A percentile compares a stretch with the other conserved stretches of the same genome.
phyloP scores from a whole-genome alignment of 345 rosid genomes.

The Sisymbrium altissimum region DNA sequence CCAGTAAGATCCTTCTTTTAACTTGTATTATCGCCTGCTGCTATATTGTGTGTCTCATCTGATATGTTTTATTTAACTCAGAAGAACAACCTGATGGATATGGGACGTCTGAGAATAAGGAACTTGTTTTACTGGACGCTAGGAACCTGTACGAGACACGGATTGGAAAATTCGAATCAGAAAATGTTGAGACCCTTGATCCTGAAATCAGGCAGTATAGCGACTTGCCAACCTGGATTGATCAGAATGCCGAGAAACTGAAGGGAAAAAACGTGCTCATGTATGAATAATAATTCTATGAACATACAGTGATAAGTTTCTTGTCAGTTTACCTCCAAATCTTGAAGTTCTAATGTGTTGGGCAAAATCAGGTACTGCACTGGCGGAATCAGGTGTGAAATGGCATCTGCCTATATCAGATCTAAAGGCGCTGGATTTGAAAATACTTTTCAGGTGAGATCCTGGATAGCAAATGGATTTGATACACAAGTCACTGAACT shows the following conservation, averaged over 20 bases:
- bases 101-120: constrained; percentile 34
- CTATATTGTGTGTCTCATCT: background rate
- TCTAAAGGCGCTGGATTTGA: constrained; percentile 90
- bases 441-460: constrained; percentile 76
- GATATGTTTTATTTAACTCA: constrained; percentile 20
- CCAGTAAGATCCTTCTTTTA: constrained; percentile 39
- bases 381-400: constrained; percentile 97
- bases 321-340: background rate
- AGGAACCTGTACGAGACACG: constrained; percentile 92
- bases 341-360: constrained; percentile 13
- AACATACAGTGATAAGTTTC: background rate
- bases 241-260: constrained; percentile 60
- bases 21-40: background rate
- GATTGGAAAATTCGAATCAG: constrained; percentile 71
- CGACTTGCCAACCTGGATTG: constrained; percentile 86
- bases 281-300: constrained; percentile 41
- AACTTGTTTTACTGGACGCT: constrained; percentile 75
- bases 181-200: constrained; percentile 73
- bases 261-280: constrained; percentile 73
- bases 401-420: constrained; percentile 91
- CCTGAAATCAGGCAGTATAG: constrained; percentile 91
- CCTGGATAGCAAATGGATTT: constrained; percentile 13
- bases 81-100: constrained; percentile 37
- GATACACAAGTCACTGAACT: background rate
- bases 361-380: constrained; percentile 77